Evolutionary conservation across 164 flowering plant genomes (phyloP), one percentile per base, ranked within the genome.

Genomic region (Sextonia rubra): DNA sequence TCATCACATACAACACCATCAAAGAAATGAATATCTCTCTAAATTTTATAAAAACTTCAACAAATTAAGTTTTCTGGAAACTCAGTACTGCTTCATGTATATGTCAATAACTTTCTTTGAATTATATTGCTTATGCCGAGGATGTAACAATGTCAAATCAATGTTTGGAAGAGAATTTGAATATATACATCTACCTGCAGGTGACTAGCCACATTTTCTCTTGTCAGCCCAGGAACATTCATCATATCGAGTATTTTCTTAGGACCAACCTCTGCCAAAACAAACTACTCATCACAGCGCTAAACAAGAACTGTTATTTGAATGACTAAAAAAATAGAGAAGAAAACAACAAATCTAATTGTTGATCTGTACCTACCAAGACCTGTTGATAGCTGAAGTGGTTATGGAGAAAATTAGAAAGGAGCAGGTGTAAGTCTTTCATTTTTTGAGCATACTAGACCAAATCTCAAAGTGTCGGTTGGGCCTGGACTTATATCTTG

Each of bases 161-260:
- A 29, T 14, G 44, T 37, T n/a, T 66, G 69, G 24, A n/a, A 47
- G 12, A 47, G 44, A 4, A 66, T 1, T 11, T 14, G 22, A 23
- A 7, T n/a, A 11, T n/a, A 24, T 37, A 9, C 23, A 62, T 60
- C 24, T 86, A 95, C 98, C 98, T 96, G 99, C 73, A 96, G 80
- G 78, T 96, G 99, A 83, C 99, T 95, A 6, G 98, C 99, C 65
- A 95, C 98, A 80, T 95, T 95, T 78, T 95, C 99, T 83, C 99
- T 85, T 14, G 97, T 91, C 80, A 96, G 77, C 94, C 98, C 88
- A 26, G 98, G 92, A 64, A 96, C 91, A 58, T 88, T 90, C 99
- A 96, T 96, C 84, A 87, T 71, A 73, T 93, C 99, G 1, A 93
- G 92, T 74, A 96, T 91, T 76, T 91, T 93, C 87, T 93, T 93